Base-by-base conservation (phyloP, 257 asterid species). In the Gentiana straminea region DNA sequence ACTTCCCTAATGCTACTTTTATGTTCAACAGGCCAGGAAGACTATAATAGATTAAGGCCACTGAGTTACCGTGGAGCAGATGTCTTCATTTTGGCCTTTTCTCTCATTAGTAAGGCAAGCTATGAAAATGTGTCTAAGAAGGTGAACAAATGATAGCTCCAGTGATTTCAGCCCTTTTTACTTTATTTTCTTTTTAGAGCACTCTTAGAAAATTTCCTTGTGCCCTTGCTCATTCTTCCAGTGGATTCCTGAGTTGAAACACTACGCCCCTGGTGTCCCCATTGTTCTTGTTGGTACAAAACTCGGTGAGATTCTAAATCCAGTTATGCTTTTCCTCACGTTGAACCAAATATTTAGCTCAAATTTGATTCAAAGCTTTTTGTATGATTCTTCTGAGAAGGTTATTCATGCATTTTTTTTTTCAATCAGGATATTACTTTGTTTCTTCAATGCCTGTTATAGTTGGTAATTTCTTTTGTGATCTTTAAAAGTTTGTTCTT, bases 181-280 rank as follows among this genome's bases (percentile, higher is more conserved):
- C 49, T 35, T 13, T 13, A 3, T 62, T 12, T 35, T 58, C 49
- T 35, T 55, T 61, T 8, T 57, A 33, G 32, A 13, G 33, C 39
- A 36, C 37, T 35, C 13, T 55, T 58, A 48, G 39, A 41, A 49
- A 35, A 51, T 59, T 24, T 54, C 15, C 41, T 41, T 63, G 33
- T 60, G 49, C 41, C 51, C 70, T 58, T 60, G 49, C 37, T 35
- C 37, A 34, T 51, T 51, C 57, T 62, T 70, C 45, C 70, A 78
- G 84, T 78, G 84, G 84, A 78, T 78, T 66, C 81, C 84, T 9
- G 84, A 78, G 70, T 66, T 78, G 84, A 78, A 74, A 73, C 84
- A 78, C 61, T 78, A 78, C 58, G 84, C 84, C 39, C 84, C 84
- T 48, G 84, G 84, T 35, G 84, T 78, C 33, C 84, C 84, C 8